A percentile compares a stretch with the other conserved stretches of the same genome.
phyloP scores from a whole-genome alignment of 371 early-diverging fungal genomes.

The Circinella umbellata region DNA sequence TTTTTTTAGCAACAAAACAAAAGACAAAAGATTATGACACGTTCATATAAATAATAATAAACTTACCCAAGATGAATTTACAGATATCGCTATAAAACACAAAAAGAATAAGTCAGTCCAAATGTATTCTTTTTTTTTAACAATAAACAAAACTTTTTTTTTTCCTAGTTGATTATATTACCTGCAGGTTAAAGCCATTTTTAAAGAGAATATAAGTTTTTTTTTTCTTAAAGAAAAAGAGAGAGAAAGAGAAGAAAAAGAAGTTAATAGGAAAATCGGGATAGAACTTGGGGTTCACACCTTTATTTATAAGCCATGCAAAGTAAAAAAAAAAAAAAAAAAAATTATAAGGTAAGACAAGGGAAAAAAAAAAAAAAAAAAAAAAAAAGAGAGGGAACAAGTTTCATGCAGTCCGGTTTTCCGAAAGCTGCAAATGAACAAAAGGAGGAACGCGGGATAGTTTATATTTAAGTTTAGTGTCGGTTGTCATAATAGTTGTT shows the following conservation, averaged over 20 bases:
- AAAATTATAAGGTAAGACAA: too few relatives aligned
- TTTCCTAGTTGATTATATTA: neutral
- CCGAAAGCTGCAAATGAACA: neutral
- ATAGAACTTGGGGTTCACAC: too few relatives aligned
- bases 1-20: neutral
- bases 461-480: neutral
- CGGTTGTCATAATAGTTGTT: neutral
- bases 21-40: neutral
- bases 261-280: too few relatives aligned
- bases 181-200: constrained; percentile 21
- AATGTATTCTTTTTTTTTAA: too few relatives aligned
- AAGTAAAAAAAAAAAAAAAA: too few relatives aligned
- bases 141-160: too few relatives aligned
- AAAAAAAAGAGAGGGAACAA: neutral
- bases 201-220: neutral
- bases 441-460: constrained; percentile 1
- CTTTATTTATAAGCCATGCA: too few relatives aligned
- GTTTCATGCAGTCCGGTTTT: constrained; percentile 11
- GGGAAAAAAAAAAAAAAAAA: too few relatives aligned
- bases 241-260: neutral
- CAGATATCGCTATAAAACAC: constrained; percentile 11
- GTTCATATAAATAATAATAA: neutral
- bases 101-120: neutral
- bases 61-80: constrained; percentile 21
- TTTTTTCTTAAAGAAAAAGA: neutral